These are phyloP conservation scores for Strobilomyces dryophilus DNA, from an alignment of 768 basidiomycete genomes.

Conservation along the genomic window DNA sequence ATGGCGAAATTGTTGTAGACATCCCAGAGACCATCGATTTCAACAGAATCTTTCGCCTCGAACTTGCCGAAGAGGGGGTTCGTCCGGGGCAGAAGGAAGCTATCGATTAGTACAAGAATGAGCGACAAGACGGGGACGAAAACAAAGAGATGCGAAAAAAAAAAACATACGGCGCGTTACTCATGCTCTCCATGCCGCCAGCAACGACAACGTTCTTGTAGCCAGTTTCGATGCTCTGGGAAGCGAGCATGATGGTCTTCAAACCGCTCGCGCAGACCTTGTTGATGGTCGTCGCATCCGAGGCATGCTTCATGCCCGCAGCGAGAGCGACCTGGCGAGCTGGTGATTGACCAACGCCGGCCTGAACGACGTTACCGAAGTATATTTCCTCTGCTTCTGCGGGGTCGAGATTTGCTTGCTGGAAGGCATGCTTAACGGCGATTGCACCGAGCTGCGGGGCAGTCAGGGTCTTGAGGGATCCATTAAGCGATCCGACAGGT, in stretches of 20 bases:
- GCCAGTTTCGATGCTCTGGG: conserved; percentile 86
- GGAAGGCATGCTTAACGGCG: conserved; percentile 88
- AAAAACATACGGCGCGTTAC: conserved; percentile 93
- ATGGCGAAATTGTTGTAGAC: conserved; percentile 97
- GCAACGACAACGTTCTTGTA: conserved; percentile 84
- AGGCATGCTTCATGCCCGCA: conserved; percentile 76
- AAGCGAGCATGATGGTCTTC: conserved; percentile 92
- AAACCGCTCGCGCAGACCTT: conserved; percentile 99
- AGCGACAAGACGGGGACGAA: conserved; percentile 1
- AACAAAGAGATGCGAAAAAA: background rate
- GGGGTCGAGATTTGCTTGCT: conserved; percentile 75
- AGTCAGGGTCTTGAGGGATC: conserved; percentile 80
- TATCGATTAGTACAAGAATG: conserved; percentile 22
- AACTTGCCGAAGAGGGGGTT: conserved; percentile 89
- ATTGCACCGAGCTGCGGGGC: conserved; percentile 87
- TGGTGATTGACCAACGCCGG: conserved; percentile 96
- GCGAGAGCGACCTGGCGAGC: conserved; percentile 94
- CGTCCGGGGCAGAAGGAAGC: conserved; percentile 78
- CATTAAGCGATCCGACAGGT: conserved; percentile 91
- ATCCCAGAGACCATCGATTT: conserved; percentile 93
- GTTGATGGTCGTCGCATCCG: conserved; percentile 98
- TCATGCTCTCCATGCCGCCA: conserved; percentile 99
- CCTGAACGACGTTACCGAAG: conserved; percentile 97
- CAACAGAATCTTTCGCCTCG: conserved; percentile 80
- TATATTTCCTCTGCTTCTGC: conserved; percentile 90